phyloP scores from a whole-genome alignment of 345 rosid species.

The Linum trigynum region DNA sequence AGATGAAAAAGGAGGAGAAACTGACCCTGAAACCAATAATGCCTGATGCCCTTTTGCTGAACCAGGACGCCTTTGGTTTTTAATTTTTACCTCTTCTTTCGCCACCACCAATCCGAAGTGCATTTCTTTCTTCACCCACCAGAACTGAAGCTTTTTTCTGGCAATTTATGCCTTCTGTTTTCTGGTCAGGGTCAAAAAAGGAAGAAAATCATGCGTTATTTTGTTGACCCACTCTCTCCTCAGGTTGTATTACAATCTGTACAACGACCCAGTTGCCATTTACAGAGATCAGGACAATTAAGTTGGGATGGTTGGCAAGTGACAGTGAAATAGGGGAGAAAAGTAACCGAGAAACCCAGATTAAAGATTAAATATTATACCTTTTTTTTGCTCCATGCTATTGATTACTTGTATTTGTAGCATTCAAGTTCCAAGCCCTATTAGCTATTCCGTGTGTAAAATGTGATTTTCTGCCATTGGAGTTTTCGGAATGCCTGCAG shows the following conservation, averaged over 20 bases:
- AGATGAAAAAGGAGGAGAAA: not conserved
- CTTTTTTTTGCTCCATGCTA: not conserved
- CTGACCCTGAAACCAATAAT: not conserved
- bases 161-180: not conserved
- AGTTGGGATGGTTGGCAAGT: not conserved
- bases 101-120: not conserved
- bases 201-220: not conserved
- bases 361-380: not conserved
- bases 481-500: not conserved
- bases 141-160: not conserved
- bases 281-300: not conserved
- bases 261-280: not conserved
- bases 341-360: not conserved
- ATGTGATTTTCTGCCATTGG: not conserved
- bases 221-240: not conserved
- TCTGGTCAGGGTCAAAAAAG: not conserved
- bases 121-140: not conserved
- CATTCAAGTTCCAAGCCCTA: not conserved
- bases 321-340: not conserved
- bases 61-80: not conserved
- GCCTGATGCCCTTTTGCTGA: not conserved
- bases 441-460: not conserved
- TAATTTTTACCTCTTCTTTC: too few species aligned
- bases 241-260: not conserved
- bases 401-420: not conserved